Evolutionary conservation across 495 filamentous ascomycete genomes (phyloP).

Genomic region (Pseudoneurospora amorphoporcata): DNA sequence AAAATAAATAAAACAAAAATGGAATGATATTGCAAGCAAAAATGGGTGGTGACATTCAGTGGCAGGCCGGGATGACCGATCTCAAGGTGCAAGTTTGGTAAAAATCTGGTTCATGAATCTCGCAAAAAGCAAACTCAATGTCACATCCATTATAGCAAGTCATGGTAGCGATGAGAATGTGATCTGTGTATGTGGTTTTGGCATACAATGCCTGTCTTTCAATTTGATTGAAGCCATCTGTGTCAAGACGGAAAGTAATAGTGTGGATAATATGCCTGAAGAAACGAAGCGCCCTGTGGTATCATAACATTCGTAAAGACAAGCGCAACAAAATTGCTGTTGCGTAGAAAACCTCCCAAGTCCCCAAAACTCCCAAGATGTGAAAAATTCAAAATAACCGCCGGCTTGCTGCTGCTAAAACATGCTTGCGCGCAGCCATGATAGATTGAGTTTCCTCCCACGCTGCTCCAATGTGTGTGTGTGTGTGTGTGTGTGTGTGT

Average conservation of each 20-base stretch:
- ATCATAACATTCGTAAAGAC: slow-evolving; percentile 4
- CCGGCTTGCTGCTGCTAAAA: background rate
- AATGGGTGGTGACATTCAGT: background rate
- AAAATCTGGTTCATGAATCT: background rate
- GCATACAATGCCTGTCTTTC: background rate
- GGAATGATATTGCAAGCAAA: background rate
- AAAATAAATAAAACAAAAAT: background rate
- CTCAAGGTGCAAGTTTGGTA: background rate
- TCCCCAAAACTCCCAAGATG: background rate
- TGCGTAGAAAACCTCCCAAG: background rate
- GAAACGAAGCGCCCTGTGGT: slow-evolving; percentile 1
- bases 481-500: background rate
- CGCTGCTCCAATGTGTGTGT: background rate
- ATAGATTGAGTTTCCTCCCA: background rate
- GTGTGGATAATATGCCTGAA: background rate
- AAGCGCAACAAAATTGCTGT: background rate
- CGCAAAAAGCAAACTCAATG: background rate
- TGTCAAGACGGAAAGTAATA: background rate
- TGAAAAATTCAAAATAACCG: background rate
- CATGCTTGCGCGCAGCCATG: background rate
- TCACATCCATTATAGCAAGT: background rate
- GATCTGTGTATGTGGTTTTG: background rate
- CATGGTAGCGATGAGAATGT: background rate
- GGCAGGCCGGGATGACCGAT: background rate
- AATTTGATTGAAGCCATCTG: background rate